A percentile compares a stretch with the other conserved stretches of the same genome.
Evolutionary conservation across 2,329 filamentous ascomycete genomes (phyloP).

Genomic region (Pestalotiopsis sp.): DNA sequence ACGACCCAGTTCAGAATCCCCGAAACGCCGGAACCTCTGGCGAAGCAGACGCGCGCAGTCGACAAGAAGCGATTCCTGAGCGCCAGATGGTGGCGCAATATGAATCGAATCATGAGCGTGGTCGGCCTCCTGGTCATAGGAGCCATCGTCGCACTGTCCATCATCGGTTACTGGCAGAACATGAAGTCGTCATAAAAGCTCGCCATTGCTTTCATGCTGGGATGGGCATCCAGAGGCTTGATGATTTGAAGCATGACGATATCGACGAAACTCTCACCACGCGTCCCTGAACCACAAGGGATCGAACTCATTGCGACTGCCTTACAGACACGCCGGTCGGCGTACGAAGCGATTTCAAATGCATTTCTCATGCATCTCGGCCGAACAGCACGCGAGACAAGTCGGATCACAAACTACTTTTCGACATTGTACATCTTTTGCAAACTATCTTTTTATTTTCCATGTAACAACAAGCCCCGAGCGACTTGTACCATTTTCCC

Average conservation of each 20-base stretch:
- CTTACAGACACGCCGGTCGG: neutral
- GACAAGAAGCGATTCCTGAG: slow-evolving; percentile 51
- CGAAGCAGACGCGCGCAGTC: slow-evolving; percentile 33
- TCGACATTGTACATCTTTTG: neutral
- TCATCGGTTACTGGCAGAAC: slow-evolving; percentile 51
- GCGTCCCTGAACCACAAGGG: neutral
- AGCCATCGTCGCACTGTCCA: slow-evolving; percentile 49
- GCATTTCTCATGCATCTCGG: neutral
- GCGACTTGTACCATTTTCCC: neutral
- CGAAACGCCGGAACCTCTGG: slow-evolving; percentile 27
- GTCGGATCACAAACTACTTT: neutral
- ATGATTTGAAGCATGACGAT: neutral
- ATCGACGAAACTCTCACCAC: neutral
- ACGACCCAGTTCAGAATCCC: slow-evolving; percentile 39
- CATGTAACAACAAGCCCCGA: neutral
- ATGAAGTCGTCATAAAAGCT: neutral
- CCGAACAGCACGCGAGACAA: neutral
- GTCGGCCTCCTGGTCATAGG: slow-evolving; percentile 55
- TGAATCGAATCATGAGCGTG: slow-evolving; percentile 60
- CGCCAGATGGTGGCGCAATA: slow-evolving; percentile 59
- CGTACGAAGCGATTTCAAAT: neutral
- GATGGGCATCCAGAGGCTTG: too few relatives aligned
- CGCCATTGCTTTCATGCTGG: neutral
- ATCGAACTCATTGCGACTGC: neutral
- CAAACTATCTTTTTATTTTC: neutral